Evolutionary conservation across 805 yeast genomes (phyloP).

Genomic region (Lipomyces spencermartinsiae): DNA sequence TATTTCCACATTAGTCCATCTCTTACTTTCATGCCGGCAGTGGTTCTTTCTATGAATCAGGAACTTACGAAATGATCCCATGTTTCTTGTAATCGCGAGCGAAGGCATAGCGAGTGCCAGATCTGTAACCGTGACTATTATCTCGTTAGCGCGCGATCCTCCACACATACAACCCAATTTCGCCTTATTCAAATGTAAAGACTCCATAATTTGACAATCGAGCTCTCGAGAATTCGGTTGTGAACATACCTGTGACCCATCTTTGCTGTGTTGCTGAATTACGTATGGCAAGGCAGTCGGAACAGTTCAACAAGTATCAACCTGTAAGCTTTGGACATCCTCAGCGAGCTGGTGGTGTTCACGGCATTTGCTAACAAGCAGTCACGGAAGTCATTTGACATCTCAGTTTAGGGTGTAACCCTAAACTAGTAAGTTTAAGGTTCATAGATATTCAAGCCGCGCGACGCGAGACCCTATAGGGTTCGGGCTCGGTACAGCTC

Average conservation of each 20-base stretch:
- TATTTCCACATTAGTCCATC: constrained; percentile 15
- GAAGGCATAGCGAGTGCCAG: constrained; percentile 99
- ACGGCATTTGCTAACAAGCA: background rate
- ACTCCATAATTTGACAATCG: constrained; percentile 10
- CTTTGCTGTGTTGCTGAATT: constrained; percentile 24
- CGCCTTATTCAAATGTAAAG: constrained; percentile 17
- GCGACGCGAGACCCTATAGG: too few relatives aligned
- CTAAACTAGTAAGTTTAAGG: too few relatives aligned
- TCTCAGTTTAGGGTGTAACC: too few relatives aligned
- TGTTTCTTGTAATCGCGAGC: constrained; percentile 99
- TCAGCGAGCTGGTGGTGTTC: background rate
- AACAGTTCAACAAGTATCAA: background rate
- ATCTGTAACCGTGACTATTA: constrained; percentile 94
- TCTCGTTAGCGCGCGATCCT: constrained; percentile 16
- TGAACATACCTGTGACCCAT: constrained; percentile 43
- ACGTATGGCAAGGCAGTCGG: background rate
- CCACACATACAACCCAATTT: background rate
- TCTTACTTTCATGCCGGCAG: background rate
- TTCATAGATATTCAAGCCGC: too few relatives aligned
- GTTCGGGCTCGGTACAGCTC: too few relatives aligned
- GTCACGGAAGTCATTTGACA: too few relatives aligned
- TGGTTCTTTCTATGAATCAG: too few relatives aligned
- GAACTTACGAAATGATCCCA: constrained; percentile 75
- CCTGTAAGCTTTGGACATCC: background rate
- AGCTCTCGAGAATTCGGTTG: background rate